Conservation (phyloP, 2,329 filamentous ascomycete genomes). For the Aureobasidium sp. region DNA sequence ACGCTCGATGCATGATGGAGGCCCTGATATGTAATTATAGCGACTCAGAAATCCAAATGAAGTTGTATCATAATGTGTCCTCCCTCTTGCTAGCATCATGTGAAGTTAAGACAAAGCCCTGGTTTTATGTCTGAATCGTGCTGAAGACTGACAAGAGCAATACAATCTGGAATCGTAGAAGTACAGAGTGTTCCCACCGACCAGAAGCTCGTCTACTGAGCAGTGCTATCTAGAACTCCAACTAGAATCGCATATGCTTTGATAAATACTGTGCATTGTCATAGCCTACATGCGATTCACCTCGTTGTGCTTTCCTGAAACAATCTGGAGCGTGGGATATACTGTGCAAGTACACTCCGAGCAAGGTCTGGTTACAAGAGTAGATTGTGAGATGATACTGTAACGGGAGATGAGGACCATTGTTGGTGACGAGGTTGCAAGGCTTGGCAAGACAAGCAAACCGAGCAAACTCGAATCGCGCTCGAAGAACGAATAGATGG, state of each 20-base stretch:
- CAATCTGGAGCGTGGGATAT: no score
- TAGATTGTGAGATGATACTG: no score
- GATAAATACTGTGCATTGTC: neutral
- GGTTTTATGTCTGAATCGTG: neutral
- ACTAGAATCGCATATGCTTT: neutral
- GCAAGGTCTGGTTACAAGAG: no score
- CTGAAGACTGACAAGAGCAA: neutral
- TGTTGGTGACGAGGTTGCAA: neutral
- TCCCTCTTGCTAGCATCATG: neutral
- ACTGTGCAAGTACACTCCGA: no score
- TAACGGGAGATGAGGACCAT: neutral
- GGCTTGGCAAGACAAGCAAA: slow-evolving; percentile 13
- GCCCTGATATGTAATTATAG: neutral
- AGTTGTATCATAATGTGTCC: neutral
- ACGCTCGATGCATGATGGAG: neutral
- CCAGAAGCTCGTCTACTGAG: neutral
- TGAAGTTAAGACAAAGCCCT: neutral
- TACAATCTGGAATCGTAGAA: neutral
- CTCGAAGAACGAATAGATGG: neutral
- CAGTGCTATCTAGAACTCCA: neutral
- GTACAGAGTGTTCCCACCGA: neutral
- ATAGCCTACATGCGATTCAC: neutral
- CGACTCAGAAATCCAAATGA: neutral
- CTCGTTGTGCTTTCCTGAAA: no score
- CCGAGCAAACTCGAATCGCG: slow-evolving; percentile 6